Evolutionary conservation across 108 stramenopile species (phyloP).

Genomic region (Poteriospumella lacustris): DNA sequence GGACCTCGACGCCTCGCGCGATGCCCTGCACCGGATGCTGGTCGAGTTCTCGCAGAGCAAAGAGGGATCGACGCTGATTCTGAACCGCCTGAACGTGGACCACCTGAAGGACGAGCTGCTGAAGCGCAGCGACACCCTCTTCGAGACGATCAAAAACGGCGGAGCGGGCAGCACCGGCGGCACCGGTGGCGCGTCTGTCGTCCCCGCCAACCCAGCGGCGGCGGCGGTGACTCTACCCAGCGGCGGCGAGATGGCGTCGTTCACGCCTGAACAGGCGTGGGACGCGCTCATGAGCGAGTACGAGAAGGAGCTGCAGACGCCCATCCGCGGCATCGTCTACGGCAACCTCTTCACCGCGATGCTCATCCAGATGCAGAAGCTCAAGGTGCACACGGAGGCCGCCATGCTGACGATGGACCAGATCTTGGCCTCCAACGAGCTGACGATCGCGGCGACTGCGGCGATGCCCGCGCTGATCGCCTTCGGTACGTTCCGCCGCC

Average conservation of each 20-base stretch:
- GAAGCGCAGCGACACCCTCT: not conserved
- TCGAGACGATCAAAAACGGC: not conserved
- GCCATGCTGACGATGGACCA: slow-evolving; percentile 30
- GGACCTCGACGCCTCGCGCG: not conserved
- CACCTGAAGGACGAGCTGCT: not conserved
- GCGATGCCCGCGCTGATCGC: slow-evolving; percentile 4
- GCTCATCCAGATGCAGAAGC: slow-evolving; percentile 29
- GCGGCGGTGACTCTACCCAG: not conserved
- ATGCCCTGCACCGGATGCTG: slow-evolving; percentile 17
- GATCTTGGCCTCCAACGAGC: slow-evolving; percentile 26
- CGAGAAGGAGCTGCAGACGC: slow-evolving; percentile 15
- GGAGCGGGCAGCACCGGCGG: not conserved
- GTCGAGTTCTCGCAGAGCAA: too few relatives aligned
- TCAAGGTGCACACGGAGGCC: slow-evolving; percentile 27
- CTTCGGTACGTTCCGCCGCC: slow-evolving; percentile 11
- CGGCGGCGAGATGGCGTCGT: too few relatives aligned
- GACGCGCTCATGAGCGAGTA: not conserved
- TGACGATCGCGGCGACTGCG: slow-evolving; percentile 25
- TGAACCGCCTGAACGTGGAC: not conserved
- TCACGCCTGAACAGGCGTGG: not conserved
- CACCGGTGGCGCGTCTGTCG: not conserved
- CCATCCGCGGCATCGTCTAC: slow-evolving; percentile 2
- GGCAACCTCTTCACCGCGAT: not conserved
- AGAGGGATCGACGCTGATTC: too few relatives aligned
- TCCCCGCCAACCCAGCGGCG: not conserved